Evolutionary conservation across 2,329 filamentous ascomycete species (phyloP), one percentile per base, ranked within the genome.

Genomic region (Ophiostoma australiae): DNA sequence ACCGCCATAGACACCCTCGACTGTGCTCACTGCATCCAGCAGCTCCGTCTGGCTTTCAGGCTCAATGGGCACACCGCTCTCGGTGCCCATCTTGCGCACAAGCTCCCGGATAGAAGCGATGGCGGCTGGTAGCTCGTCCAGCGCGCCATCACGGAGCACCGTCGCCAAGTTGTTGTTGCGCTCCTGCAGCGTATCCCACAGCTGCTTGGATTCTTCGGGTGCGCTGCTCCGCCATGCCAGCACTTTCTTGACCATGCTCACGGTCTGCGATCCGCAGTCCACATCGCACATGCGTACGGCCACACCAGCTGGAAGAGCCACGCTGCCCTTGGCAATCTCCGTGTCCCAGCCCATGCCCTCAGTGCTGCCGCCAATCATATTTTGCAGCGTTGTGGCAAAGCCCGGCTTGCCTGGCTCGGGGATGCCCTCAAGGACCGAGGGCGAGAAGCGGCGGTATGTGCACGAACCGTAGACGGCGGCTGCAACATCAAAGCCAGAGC

Each of bases 211-310:
- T n/a, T 84, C 86, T 2, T 84, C 84, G 0, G 84, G 81, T 27
- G 92, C 87, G 67, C 85, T 80, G 68, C 87, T 86, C 69, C 91
- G 85, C 95, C 95, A 99, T 41, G 86, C 86, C 3, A 98, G 84
- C 17, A 99, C 92, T 78, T 92, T 87, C 82, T 94, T 97, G 52
- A 97, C 95, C 95, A 99, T 98, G 17, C 93, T 87, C 0, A 97
- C 94, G 8, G 94, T 98, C 82, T 97, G 88, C 68, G 90, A 94
- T 41, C 95, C 95, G 78, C 94, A 97, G 78, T 96, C 92, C 7
- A 99, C 95, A 78, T 99, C 95, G 77, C 93, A 97, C 90, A 99
- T 95, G 72, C 96, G 87, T 75, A 98, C 84, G 33, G 90, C 86
- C 75, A 97, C 82, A 0, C 92, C 92, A 0, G 79, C 76, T 0